These are phyloP conservation scores for Oryza meridionalis DNA, from an alignment of 176 grass and related monocot species.

Conservation along the genomic window DNA sequence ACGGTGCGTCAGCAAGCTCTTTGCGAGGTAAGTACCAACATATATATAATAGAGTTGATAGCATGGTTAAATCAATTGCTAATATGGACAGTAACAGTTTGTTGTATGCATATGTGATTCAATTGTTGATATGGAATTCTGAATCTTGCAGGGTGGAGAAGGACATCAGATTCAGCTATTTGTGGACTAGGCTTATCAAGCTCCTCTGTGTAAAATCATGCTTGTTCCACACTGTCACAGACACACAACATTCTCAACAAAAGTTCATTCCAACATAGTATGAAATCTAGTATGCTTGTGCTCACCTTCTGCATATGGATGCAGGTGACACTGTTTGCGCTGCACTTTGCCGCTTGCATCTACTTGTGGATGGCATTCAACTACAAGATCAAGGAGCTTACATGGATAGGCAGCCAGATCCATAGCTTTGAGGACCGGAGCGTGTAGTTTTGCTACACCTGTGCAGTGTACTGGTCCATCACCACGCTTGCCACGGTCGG, in stretches of 20 bases:
- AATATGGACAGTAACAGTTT: too few species aligned
- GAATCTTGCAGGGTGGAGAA: conserved; percentile 58
- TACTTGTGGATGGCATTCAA: conserved; percentile 57
- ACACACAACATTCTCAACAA: too few species aligned
- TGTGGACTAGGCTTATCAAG: conserved; percentile 59
- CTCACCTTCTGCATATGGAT: not conserved
- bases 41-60: too few species aligned
- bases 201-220: conserved; percentile 48
- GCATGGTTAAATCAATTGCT: too few species aligned
- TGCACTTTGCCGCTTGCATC: conserved; percentile 56
- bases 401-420: conserved; percentile 57
- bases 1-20: conserved; percentile 43
- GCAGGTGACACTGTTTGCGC: conserved; percentile 56
- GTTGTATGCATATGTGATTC: not conserved
- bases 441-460: conserved; percentile 56
- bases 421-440: conserved; percentile 34
- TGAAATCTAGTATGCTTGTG: not conserved
- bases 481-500: conserved; percentile 62
- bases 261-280: too few species aligned
- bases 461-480: conserved; percentile 66
- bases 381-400: conserved; percentile 35
- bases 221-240: not conserved
- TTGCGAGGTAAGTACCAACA: conserved; percentile 25
- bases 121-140: too few species aligned
- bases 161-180: conserved; percentile 58